Conservation (phyloP, 148 eudicot species). For the Rhododendron simsii region DNA sequence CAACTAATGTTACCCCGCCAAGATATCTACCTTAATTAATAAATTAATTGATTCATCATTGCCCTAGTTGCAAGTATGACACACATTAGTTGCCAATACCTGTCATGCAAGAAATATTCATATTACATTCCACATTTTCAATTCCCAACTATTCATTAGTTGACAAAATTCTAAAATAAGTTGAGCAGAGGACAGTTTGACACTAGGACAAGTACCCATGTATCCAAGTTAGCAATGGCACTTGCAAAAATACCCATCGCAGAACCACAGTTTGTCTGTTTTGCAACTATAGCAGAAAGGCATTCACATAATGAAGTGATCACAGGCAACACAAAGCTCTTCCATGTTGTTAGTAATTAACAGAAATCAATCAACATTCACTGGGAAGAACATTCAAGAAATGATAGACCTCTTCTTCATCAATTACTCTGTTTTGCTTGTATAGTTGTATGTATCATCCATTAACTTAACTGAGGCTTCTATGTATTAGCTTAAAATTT, state of each 20-base stretch:
- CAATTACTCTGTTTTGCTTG: conserved; percentile 39
- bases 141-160: too few species aligned
- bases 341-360: neutral
- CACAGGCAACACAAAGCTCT: neutral
- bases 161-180: neutral
- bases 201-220: neutral
- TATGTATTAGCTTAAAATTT: neutral
- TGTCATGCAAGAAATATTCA: too few species aligned
- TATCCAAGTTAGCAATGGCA: neutral
- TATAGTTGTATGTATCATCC: neutral
- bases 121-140: too few species aligned
- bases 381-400: conserved; percentile 82
- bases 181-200: neutral
- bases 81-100: too few species aligned
- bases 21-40: too few species aligned
- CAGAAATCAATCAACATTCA: conserved; percentile 40
- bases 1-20: too few species aligned
- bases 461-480: neutral
- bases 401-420: conserved; percentile 88
- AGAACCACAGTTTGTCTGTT: neutral
- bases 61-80: too few species aligned
- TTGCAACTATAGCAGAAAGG: neutral
- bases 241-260: neutral
- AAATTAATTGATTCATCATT: too few species aligned
- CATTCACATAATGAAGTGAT: neutral